Base-by-base conservation (phyloP, 495 filamentous ascomycete species). In the Neurospora sp. region DNA sequence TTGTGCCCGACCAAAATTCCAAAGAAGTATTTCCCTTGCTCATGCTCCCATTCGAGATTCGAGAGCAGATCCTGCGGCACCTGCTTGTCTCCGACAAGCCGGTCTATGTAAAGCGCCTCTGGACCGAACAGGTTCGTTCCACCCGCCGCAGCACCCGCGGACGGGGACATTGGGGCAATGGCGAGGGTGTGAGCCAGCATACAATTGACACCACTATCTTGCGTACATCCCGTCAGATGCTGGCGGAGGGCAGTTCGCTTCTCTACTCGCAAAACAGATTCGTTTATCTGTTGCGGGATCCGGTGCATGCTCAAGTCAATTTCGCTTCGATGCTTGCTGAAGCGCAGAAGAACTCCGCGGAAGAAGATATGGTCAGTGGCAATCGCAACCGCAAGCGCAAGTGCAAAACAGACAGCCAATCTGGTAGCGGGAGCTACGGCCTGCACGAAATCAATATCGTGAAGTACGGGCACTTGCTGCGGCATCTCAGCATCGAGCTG, bases 251-350 rank as follows among this genome's bases (percentile, higher is more conserved):
- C 6, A 69, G 76, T 1, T 75, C 72, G 0, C 72, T 85, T 5
- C 77, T 86, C 0, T 86, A 80, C 69, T 82, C 81, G 1, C 77
- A 82, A 62, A 86, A 86, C 39, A 77, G 44, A 0, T 86, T 86
- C 71, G 16, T 74, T 0, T 85, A 85, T 72, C 71, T 75, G 11
- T 72, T 85, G n/a, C 79, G 83, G 3, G 82, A 86, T 59, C 75
- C 80, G 0, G 20, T n/a, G 0, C 69, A 71, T 39, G 39, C 44
- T 8, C 38, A 69, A 4, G 70, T 39, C 4, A n/a, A 70, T n/a
- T 11, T 23, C 1, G 70, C 31, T 27, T 16, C 35, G n/a, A 37
- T 69, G 62, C 20, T 70, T n/a, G 9, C 2, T n/a, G n/a, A 11
- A 6, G 12, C 35, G 11, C 2, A 2, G 3, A 27, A 41, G 9